These are phyloP conservation scores for Eutrema heterophyllum DNA, from an alignment of 345 rosid genomes.

Conservation along the genomic window DNA sequence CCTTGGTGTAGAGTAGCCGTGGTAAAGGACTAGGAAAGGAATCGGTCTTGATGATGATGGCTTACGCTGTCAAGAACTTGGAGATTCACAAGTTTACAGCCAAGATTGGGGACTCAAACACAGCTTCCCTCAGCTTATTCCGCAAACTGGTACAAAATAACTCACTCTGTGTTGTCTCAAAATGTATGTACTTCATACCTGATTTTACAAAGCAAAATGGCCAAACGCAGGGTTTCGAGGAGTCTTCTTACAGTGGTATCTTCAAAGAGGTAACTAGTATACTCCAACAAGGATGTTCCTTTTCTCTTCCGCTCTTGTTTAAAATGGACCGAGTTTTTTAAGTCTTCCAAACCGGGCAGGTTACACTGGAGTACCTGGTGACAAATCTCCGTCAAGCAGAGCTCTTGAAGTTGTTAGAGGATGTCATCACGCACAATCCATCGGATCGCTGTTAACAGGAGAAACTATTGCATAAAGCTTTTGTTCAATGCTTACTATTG, in stretches of 20 bases:
- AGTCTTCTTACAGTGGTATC: slow-evolving; percentile 52
- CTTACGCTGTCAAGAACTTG: slow-evolving; percentile 56
- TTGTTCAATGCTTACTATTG: neutral
- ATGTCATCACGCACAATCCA: slow-evolving; percentile 30
- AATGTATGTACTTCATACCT: neutral
- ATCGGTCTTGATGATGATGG: slow-evolving; percentile 86
- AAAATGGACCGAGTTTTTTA: neutral
- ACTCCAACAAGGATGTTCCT: neutral
- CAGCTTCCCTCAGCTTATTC: slow-evolving; percentile 65
- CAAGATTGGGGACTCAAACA: slow-evolving; percentile 84
- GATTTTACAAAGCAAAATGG: neutral
- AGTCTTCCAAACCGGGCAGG: slow-evolving; percentile 35
- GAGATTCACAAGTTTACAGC: slow-evolving; percentile 59
- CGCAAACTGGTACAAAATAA: slow-evolving; percentile 50
- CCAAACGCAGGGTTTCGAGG: slow-evolving; percentile 56
- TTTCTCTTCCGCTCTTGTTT: neutral
- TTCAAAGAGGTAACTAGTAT: slow-evolving; percentile 72
- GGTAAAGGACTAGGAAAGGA: slow-evolving; percentile 95
- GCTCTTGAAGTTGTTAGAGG: slow-evolving; percentile 37
- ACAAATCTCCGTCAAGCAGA: slow-evolving; percentile 46
- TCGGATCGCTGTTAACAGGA: neutral
- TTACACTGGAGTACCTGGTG: slow-evolving; percentile 57
- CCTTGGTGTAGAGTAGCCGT: slow-evolving; percentile 60
- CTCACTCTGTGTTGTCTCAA: neutral
- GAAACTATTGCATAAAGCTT: slow-evolving; percentile 20